Evolutionary conservation across 345 rosid species (phyloP), one percentile per base, ranked within the genome.

Genomic region (Gossypium thurberi): DNA sequence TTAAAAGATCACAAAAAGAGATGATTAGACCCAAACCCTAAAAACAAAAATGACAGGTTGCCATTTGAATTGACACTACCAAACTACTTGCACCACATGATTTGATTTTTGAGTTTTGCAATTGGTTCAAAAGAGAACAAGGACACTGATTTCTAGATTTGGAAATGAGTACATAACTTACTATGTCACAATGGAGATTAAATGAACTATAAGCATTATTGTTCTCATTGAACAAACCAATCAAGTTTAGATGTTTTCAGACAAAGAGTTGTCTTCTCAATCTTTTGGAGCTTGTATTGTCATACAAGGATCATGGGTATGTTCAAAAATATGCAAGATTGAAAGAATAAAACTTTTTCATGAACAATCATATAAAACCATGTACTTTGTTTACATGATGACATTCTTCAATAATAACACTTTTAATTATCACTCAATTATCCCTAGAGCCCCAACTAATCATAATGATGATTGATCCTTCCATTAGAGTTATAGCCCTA

Each of bases 391-490:
- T 68, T 71, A 50, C 56, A 40, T 72, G 78, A 48, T 75, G 71
- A 43, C 64, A 66, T 68, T 73, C 15, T 72, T 73, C 52, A 61
- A 51, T 23, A 44, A 47, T 69, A 66, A 56, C 28, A 46, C 40
- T 23, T 28, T 28, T 68, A 12, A 56, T 56, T 56, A 65, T 56
- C 66, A 56, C 46, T 76, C 69, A 74, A 76, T 52, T 64, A 65
- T 72, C 65, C 71, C 81, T 76, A 75, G 75, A 80, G 71, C 81
- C 78, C 78, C 80, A 78, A 70, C 77, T 70, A 51, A 78, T 46
- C 66, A 79, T 66, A 72, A 72, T 76, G 76, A 82, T 82, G 82
- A 84, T 77, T 74, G 78, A 71, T 76, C 62, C 75, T 78, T 73
- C 73, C 57, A 79, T 58, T 58, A 66, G 23, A 44, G 59, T 58